Evolutionary conservation across 768 basidiomycete genomes (phyloP).

Genomic region (Cystofilobasidium ferigula): DNA sequence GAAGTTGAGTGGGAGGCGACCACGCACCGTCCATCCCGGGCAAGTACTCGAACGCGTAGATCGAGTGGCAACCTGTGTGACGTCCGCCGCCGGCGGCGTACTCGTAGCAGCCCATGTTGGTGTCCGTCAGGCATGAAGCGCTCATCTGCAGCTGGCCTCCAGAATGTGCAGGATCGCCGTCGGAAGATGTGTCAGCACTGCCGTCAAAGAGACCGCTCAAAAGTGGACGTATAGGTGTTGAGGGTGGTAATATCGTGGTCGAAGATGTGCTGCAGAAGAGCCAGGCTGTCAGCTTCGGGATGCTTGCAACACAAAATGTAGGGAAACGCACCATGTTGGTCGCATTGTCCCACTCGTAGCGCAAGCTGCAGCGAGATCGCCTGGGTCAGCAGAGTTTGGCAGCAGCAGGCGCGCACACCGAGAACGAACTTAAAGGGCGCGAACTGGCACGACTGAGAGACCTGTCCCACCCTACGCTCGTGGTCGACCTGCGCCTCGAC

Average conservation of each 20-base stretch:
- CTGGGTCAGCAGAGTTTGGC: background rate
- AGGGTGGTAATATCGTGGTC: background rate
- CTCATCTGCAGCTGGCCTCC: conserved; percentile 55
- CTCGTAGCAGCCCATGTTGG: conserved; percentile 58
- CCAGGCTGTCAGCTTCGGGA: background rate
- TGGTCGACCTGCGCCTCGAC: conserved; percentile 9
- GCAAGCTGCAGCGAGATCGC: no score
- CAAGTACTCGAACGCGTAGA: conserved; percentile 49
- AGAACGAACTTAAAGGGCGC: conserved; percentile 49
- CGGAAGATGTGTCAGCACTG: no score
- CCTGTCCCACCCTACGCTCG: background rate
- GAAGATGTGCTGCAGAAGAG: background rate
- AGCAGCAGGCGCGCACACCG: background rate
- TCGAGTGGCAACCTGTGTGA: conserved; percentile 45
- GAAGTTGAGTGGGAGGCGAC: background rate
- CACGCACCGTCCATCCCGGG: conserved; percentile 48
- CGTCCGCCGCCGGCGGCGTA: conserved; percentile 40
- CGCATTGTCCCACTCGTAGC: conserved; percentile 1
- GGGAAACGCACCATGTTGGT: background rate
- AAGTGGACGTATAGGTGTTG: no score
- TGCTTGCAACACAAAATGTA: background rate
- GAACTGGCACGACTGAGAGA: conserved; percentile 36
- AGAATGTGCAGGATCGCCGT: no score
- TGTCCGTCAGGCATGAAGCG: conserved; percentile 56
- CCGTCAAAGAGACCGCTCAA: no score